Conservation (phyloP, 371 early-diverging fungal species). For the Mucor lusitanicus region DNA sequence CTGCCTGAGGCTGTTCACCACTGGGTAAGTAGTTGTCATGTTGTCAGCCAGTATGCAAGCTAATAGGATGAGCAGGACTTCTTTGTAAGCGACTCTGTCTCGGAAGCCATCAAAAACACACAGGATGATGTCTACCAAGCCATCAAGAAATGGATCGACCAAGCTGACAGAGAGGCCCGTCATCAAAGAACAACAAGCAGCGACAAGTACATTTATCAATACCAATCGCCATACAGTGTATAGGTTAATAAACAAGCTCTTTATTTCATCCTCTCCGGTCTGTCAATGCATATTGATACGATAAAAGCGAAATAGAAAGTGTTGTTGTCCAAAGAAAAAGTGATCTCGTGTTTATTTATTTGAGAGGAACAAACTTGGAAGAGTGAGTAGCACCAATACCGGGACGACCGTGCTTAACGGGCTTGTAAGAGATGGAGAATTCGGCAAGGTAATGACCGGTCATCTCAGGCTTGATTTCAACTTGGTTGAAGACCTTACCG, state of each 20-base stretch:
- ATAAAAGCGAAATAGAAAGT: background rate
- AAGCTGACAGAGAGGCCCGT: background rate
- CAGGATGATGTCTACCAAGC: conserved; percentile 19
- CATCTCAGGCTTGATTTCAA: conserved; percentile 99
- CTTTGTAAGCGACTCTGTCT: conserved; percentile 18
- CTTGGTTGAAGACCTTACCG: conserved; percentile 99
- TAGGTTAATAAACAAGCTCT: background rate
- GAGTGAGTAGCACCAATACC: conserved; percentile 98
- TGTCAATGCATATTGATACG: background rate
- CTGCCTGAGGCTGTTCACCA: conserved; percentile 32
- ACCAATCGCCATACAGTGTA: background rate
- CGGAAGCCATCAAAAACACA: conserved; percentile 12
- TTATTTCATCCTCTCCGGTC: background rate
- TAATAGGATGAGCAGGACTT: conserved; percentile 20
- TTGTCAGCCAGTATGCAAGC: background rate
- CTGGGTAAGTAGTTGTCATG: conserved; percentile 20
- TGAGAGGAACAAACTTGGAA: conserved; percentile 52
- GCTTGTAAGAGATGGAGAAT: conserved; percentile 97
- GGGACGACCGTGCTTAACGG: conserved; percentile 98
- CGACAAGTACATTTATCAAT: background rate
- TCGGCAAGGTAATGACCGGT: conserved; percentile 98
- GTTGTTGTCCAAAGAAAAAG: background rate
- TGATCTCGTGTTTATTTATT: conserved; percentile 20
- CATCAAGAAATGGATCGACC: conserved; percentile 16
- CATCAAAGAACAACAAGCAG: background rate